Evolutionary conservation across 768 basidiomycete genomes (phyloP).

Genomic region (Lentinula lateritia): DNA sequence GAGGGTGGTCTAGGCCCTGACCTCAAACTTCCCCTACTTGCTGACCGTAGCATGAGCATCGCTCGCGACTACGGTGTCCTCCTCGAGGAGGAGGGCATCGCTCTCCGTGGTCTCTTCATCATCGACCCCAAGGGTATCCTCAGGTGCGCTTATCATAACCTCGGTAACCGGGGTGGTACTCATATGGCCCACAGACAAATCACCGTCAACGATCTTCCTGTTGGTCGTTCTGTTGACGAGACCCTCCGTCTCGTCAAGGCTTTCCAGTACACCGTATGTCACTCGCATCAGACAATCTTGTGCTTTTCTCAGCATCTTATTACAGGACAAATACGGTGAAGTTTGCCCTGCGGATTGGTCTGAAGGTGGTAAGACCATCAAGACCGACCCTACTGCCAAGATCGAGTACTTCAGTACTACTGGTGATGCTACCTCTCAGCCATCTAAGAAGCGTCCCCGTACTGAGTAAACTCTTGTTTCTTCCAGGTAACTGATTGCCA

Average conservation of each 20-base stretch:
- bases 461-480: conserved; percentile 8
- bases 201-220: conserved; percentile 88
- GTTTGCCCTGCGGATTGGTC: conserved; percentile 93
- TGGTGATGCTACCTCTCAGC: conserved; percentile 9
- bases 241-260: conserved; percentile 88
- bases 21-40: conserved; percentile 77
- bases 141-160: conserved; percentile 33
- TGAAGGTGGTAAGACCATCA: conserved; percentile 78
- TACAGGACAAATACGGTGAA: conserved; percentile 81
- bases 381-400: conserved; percentile 66
- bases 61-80: conserved; percentile 85
- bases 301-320: neutral
- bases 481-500: conserved; percentile 7
- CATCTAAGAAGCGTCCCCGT: conserved; percentile 10
- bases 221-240: conserved; percentile 94
- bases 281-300: neutral
- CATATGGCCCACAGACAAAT: conserved; percentile 48
- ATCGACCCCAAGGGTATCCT: conserved; percentile 81
- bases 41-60: conserved; percentile 75
- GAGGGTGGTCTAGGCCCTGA: conserved; percentile 88
- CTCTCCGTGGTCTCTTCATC: conserved; percentile 82
- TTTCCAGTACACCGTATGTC: conserved; percentile 80
- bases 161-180: conserved; percentile 1
- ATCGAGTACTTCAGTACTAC: conserved; percentile 63
- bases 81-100: conserved; percentile 82